phyloP scores from a whole-genome alignment of 2,329 filamentous ascomycete species.

The Talaromyces funiculosus region DNA sequence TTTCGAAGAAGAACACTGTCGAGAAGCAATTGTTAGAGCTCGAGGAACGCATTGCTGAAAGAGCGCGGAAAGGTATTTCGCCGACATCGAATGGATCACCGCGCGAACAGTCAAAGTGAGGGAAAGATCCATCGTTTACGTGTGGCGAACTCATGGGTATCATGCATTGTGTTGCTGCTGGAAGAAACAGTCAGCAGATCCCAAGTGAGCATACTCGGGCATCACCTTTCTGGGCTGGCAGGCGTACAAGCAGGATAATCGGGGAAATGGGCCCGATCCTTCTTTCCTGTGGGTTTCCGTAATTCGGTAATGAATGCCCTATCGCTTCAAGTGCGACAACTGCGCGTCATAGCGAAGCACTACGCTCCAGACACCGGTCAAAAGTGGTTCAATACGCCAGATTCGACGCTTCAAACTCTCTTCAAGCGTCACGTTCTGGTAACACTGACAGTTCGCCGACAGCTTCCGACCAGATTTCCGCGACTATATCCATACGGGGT shows the following conservation, averaged over 20 bases:
- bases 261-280: not conserved
- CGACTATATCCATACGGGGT: not conserved
- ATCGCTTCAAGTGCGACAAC: not conserved
- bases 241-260: not conserved
- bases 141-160: not conserved
- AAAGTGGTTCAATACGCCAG: not conserved
- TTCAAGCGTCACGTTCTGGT: not conserved
- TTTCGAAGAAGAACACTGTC: slow-evolving; percentile 48
- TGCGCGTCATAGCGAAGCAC: not conserved
- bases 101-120: slow-evolving; percentile 7
- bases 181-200: not conserved
- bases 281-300: not conserved
- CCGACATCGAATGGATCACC: not conserved
- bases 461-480: not conserved
- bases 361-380: not conserved
- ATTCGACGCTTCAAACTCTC: not conserved
- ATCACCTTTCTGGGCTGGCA: not conserved
- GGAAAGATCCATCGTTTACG: not conserved
- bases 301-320: not conserved
- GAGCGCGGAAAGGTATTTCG: slow-evolving; percentile 22
- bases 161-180: not conserved
- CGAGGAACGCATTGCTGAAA: slow-evolving; percentile 38
- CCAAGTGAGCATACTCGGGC: not conserved
- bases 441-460: not conserved
- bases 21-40: slow-evolving; percentile 54